Evolutionary conservation across 139 green algal species (phyloP).

Genomic region (Micromonas commoda): DNA sequence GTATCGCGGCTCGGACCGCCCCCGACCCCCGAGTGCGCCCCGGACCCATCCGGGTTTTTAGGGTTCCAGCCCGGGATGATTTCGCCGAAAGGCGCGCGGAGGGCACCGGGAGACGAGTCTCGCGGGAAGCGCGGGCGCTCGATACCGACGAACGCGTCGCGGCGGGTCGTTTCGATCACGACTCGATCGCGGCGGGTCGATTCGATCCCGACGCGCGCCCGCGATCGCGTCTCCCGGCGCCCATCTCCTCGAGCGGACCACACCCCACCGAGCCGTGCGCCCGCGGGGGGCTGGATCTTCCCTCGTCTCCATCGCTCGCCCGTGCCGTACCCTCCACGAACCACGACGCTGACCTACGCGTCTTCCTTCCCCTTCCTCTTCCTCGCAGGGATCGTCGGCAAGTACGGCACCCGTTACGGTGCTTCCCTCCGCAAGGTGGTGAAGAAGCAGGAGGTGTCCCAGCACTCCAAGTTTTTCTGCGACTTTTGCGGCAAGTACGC

Average conservation of each 20-base stretch:
- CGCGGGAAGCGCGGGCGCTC: too few relatives aligned
- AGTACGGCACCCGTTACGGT: slow-evolving; percentile 99
- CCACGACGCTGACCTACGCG: not conserved
- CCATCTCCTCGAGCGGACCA: not conserved
- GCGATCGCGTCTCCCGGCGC: not conserved
- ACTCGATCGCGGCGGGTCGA: not conserved
- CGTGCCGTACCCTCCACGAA: not conserved
- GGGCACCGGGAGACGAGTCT: not conserved
- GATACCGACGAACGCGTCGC: too few relatives aligned
- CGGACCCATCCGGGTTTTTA: not conserved
- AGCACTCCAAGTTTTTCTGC: slow-evolving; percentile 99
- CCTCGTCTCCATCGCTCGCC: not conserved
- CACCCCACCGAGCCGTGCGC: too few relatives aligned
- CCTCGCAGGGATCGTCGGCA: slow-evolving; percentile 90
- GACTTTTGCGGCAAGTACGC: slow-evolving; percentile 96
- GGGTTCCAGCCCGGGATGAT: too few relatives aligned
- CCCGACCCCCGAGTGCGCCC: not conserved
- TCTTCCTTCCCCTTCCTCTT: not conserved
- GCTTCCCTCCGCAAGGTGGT: slow-evolving; percentile 93
- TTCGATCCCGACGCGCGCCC: not conserved
- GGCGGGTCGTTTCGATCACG: not conserved
- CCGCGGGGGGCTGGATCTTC: too few relatives aligned
- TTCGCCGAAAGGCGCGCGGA: too few relatives aligned
- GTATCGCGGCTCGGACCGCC: not conserved
- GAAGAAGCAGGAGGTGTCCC: slow-evolving; percentile 99